These are phyloP conservation scores for Vitis vinifera DNA, from an alignment of 164 flowering plant species.

Conservation along the genomic window DNA sequence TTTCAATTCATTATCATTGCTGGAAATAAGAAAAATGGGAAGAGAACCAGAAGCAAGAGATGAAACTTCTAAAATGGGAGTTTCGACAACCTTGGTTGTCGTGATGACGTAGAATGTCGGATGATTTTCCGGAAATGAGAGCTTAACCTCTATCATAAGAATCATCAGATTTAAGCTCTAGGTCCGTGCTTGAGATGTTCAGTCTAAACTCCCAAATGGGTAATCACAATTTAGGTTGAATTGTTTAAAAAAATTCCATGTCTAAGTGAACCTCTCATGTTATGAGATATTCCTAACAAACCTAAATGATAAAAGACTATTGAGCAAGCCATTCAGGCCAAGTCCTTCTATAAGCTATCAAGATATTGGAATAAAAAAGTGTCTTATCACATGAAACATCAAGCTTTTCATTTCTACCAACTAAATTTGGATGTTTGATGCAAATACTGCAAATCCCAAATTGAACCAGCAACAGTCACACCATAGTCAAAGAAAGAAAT, in stretches of 20 bases:
- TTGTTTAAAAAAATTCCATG: too few species aligned
- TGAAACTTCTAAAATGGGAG: constrained; percentile 35
- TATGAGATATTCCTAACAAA: constrained; percentile 20
- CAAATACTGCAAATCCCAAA: constrained; percentile 52
- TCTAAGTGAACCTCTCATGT: too few species aligned
- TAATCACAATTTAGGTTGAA: too few species aligned
- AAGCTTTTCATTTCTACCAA: constrained; percentile 94
- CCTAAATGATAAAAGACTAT: constrained; percentile 80
- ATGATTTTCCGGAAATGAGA: constrained; percentile 43
- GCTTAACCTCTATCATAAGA: constrained; percentile 18
- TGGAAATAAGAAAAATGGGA: constrained; percentile 43
- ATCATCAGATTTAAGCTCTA: too few species aligned
- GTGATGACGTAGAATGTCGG: constrained; percentile 57
- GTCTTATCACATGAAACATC: constrained; percentile 90
- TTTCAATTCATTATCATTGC: constrained; percentile 42
- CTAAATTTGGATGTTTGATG: constrained; percentile 86
- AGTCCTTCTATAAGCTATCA: constrained; percentile 78
- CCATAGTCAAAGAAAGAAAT: neutral
- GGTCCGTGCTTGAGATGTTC: too few species aligned
- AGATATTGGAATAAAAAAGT: constrained; percentile 72
- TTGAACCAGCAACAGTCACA: constrained; percentile 3
- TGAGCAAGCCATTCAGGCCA: constrained; percentile 83
- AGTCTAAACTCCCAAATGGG: neutral
- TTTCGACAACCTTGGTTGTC: constrained; percentile 49
- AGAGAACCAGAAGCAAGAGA: constrained; percentile 46